Conservation (phyloP, 2,329 filamentous ascomycete genomes). For the Stemphylium vesicarium region DNA sequence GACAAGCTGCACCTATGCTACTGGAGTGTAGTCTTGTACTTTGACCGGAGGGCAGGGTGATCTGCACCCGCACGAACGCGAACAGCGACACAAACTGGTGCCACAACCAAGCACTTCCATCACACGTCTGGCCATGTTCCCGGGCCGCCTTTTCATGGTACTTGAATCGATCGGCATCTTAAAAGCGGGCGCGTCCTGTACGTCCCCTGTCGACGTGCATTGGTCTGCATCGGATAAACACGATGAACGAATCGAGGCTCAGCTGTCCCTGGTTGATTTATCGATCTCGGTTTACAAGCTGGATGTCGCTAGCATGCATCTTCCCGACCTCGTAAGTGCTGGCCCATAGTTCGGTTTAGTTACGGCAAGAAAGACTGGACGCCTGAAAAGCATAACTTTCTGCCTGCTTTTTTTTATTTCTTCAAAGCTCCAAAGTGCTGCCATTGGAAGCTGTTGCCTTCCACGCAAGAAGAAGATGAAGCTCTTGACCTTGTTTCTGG, state of each 20-base stretch:
- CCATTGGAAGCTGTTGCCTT: not conserved
- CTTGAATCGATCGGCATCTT: not conserved
- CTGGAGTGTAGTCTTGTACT: not conserved
- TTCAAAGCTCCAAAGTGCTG: not conserved
- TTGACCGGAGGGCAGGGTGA: not conserved
- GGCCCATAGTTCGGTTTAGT: not conserved
- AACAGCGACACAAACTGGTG: not conserved
- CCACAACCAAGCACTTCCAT: not conserved
- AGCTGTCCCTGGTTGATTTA: constrained; percentile 1
- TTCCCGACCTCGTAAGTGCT: not conserved
- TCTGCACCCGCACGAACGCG: not conserved
- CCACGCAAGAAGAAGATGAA: constrained; percentile 12
- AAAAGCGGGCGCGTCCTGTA: not conserved
- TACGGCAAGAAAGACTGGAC: not conserved
- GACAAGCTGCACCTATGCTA: not conserved
- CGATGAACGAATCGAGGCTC: not conserved
- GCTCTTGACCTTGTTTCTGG: constrained; percentile 2
- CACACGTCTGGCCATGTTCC: not conserved
- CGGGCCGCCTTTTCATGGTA: not conserved
- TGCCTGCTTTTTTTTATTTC: not conserved
- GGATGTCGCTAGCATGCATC: constrained; percentile 9
- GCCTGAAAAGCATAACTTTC: not conserved
- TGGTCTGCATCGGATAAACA: constrained; percentile 7
- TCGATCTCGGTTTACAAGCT: not conserved
- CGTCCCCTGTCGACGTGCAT: not conserved